Evolutionary conservation across 768 basidiomycete species (phyloP).

Genomic region (Mycena latifolia): DNA sequence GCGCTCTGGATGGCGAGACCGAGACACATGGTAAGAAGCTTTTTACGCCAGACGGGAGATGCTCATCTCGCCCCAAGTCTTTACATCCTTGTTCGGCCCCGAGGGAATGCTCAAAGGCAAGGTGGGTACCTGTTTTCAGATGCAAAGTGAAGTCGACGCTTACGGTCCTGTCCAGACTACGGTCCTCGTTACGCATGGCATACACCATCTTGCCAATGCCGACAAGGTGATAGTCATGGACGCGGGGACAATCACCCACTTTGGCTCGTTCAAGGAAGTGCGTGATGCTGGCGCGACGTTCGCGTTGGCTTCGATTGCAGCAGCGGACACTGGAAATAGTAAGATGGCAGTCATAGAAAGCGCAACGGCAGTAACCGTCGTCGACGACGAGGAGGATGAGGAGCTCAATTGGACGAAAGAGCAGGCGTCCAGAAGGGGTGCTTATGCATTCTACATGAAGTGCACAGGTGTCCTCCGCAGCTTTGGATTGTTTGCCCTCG

Average conservation of each 20-base stretch:
- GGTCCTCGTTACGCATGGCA: slow-evolving; percentile 28
- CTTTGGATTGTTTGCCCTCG: neutral
- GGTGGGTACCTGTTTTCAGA: neutral
- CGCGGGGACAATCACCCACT: slow-evolving; percentile 16
- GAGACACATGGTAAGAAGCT: slow-evolving; percentile 15
- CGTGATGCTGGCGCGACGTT: slow-evolving; percentile 10
- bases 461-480: neutral
- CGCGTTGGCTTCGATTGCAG: slow-evolving; percentile 9
- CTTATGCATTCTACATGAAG: slow-evolving; percentile 7
- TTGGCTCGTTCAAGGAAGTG: slow-evolving; percentile 28
- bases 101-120: slow-evolving; percentile 29
- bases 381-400: slow-evolving; percentile 15
- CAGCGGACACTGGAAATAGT: neutral
- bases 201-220: slow-evolving; percentile 28
- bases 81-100: slow-evolving; percentile 27
- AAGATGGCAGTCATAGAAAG: neutral
- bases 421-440: neutral
- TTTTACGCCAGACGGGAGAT: neutral
- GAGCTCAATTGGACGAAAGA: slow-evolving; percentile 10
- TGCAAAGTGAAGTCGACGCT: neutral
- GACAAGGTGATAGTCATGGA: slow-evolving; percentile 28
- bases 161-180: slow-evolving; percentile 12
- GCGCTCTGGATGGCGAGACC: slow-evolving; percentile 19
- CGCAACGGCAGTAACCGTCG: neutral
- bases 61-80: slow-evolving; percentile 9